Percentiles rank a stretch among this genome's conserved stretches.
phyloP scores from a whole-genome alignment of 192 early-diverging fungal genomes.

The Coemansia sp. region DNA sequence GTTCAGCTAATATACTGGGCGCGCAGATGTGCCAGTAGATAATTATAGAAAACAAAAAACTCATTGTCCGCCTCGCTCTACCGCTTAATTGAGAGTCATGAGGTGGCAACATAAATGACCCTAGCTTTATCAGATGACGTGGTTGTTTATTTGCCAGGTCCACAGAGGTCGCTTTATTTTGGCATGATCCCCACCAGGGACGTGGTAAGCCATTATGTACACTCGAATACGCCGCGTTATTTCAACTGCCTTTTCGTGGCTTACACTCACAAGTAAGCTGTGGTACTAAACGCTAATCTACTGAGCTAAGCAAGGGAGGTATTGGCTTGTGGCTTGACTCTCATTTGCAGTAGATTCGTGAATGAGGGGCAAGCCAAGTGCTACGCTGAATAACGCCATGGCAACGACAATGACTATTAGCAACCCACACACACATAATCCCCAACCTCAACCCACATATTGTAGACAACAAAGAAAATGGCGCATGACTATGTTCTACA shows the following conservation, averaged over 20 bases:
- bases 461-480: background rate
- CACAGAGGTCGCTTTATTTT: background rate
- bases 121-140: conserved; percentile 1
- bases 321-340: background rate
- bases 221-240: background rate
- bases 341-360: background rate
- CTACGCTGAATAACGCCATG: background rate
- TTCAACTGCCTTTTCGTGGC: background rate
- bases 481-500: background rate
- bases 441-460: background rate
- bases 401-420: background rate
- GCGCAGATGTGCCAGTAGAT: background rate
- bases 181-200: background rate
- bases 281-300: background rate
- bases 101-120: background rate
- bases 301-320: background rate
- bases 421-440: background rate
- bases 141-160: background rate
- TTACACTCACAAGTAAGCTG: background rate
- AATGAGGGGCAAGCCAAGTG: background rate
- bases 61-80: background rate
- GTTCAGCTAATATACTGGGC: background rate
- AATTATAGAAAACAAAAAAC: background rate
- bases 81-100: conserved; percentile 5
- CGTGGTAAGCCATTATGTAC: conserved; percentile 2